phyloP scores from a whole-genome alignment of 163 green algal genomes.

The Coccomyxa subellipsoidea region DNA sequence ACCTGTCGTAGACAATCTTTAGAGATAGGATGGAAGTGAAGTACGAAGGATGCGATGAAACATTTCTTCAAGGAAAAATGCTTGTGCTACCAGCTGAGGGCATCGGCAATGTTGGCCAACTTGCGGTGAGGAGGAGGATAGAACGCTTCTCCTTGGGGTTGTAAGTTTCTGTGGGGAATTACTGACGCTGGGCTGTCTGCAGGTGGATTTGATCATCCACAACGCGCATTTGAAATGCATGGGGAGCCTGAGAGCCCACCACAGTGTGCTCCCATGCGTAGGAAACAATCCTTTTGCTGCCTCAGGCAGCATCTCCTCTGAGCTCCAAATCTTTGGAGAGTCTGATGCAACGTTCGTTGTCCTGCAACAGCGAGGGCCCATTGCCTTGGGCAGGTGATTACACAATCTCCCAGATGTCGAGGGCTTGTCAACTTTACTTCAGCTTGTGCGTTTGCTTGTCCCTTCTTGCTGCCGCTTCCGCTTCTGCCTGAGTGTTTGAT shows the following conservation, averaged over 20 bases:
- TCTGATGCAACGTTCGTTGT: background rate
- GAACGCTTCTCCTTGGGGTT: too few relatives aligned
- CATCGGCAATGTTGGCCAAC: background rate
- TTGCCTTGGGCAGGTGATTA: background rate
- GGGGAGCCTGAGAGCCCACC: background rate
- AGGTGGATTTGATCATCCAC: conserved; percentile 7
- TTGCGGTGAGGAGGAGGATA: too few relatives aligned
- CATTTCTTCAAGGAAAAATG: background rate
- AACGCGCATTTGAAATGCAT: background rate
- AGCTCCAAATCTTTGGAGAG: background rate
- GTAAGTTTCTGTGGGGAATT: too few relatives aligned
- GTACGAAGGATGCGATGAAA: background rate
- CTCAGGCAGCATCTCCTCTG: background rate
- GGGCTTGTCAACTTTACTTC: too few relatives aligned
- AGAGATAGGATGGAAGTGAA: background rate
- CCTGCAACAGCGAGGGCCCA: background rate
- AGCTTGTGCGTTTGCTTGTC: background rate
- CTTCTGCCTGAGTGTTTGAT: background rate
- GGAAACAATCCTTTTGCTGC: background rate
- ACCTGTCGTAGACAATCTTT: background rate
- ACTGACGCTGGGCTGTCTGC: background rate
- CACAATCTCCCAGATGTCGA: too few relatives aligned
- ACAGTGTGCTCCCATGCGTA: background rate
- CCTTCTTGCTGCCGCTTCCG: background rate
- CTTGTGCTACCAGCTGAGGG: background rate